Base-by-base conservation (phyloP, 2,329 filamentous ascomycete species). In the Penicillium glabrum region DNA sequence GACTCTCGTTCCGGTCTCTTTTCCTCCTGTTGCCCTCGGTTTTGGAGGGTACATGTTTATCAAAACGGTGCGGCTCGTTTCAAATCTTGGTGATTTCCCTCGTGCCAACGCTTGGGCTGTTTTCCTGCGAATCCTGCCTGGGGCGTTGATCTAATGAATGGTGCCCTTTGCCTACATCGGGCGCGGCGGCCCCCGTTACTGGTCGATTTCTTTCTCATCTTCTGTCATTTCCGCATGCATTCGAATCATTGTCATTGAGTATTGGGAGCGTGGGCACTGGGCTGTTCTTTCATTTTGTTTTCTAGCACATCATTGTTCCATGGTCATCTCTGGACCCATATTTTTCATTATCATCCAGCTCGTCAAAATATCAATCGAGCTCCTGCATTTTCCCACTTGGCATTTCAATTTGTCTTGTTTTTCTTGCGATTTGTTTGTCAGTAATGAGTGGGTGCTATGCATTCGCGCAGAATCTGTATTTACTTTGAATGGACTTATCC, bases 201-300 rank as follows among this genome's bases (percentile, higher is more conserved):
- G 41, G 9, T 57, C 41, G 29, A 52, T 48, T 58, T 59, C 54
- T 61, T 61, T 65, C 57, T 59, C 57, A 60, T 58, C 46, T 57
- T 49, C 55, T 59, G 55, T 64, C 58, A 56, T 54, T 61, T 54
- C 56, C 60, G 53, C 60, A 65, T 67, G 63, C 65, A 67, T 71
- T 57, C 61, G 59, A 69, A 58, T 64, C 64, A 66, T 64, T 65
- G 61, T 65, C 63, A 69, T 66, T 57, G 58, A 66, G 57, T 65
- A 66, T 67, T 64, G 61, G 62, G 66, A 64, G 63, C 65, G 65
- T 65, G 60, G 62, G 59, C 62, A 61, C 57, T 64, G 64, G 61
- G 46, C 56, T 56, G 53, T 60, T 65, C 58, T 61, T 60, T 64
- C 54, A 59, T 61, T 62, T 53, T 61, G 60, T 66, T 67, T 66